A percentile compares a stretch with the other conserved stretches of the same genome.
Conservation (phyloP, 31 red algal genomes). For the Asparagopsis taxiformis region DNA sequence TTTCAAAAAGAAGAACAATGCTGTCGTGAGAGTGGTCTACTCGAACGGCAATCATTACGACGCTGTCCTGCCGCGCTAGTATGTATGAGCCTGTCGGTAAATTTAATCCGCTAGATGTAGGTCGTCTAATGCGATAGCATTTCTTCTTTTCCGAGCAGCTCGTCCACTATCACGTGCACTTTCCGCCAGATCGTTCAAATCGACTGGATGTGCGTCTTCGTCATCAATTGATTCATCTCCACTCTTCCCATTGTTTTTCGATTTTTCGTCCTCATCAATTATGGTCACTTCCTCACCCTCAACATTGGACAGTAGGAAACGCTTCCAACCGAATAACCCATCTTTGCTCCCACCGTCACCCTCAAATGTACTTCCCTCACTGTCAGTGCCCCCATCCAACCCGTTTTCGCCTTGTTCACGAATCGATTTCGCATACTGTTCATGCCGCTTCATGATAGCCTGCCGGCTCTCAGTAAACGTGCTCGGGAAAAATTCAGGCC, state of each 20-base stretch:
- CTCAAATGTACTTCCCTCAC: too few relatives aligned
- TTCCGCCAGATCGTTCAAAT: conserved; percentile 26
- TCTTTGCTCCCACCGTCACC: background rate
- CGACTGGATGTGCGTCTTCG: conserved; percentile 6
- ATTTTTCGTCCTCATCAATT: background rate
- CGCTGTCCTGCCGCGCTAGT: conserved; percentile 50
- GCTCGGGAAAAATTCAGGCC: conserved; percentile 92
- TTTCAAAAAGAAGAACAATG: conserved; percentile 1
- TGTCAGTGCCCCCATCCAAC: background rate
- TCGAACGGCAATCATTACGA: conserved; percentile 88
- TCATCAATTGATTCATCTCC: background rate
- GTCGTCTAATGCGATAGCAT: conserved; percentile 31
- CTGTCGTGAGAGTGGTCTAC: conserved; percentile 71
- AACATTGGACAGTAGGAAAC: too few relatives aligned
- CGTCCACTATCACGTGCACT: conserved; percentile 4
- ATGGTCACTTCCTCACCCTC: background rate
- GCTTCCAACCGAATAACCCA: background rate
- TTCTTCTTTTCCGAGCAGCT: conserved; percentile 15
- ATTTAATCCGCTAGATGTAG: conserved; percentile 42
- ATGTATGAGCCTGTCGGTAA: too few relatives aligned
- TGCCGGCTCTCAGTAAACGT: conserved; percentile 94
- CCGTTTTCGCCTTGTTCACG: conserved; percentile 2
- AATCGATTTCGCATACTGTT: conserved; percentile 50
- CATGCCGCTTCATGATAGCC: conserved; percentile 81
- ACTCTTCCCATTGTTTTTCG: background rate